phyloP scores from a whole-genome alignment of 2,329 filamentous ascomycete genomes.

The Colletotrichum truncatum region DNA sequence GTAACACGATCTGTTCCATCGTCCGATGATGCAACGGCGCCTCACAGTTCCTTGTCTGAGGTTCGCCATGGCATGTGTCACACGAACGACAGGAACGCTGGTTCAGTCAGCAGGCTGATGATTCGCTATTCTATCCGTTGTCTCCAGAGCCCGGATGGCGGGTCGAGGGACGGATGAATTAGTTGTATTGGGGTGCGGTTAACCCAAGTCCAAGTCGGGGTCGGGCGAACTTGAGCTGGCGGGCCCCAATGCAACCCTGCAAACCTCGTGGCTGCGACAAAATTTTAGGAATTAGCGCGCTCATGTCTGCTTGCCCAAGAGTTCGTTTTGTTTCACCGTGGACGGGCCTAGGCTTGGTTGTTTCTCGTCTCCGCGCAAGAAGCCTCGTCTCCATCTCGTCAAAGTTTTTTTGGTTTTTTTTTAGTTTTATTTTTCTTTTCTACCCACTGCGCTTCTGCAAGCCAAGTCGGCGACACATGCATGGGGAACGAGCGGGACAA shows the following conservation, averaged over 20 bases:
- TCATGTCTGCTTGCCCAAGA: constrained; percentile 6
- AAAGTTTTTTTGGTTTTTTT: background rate
- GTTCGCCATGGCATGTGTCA: constrained; percentile 29
- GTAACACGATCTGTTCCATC: constrained; percentile 32
- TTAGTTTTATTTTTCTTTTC: too few species aligned
- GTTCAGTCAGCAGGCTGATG: background rate
- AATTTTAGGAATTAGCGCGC: constrained; percentile 1
- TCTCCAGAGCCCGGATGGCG: background rate
- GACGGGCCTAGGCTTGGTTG: constrained; percentile 17
- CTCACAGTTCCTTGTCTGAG: constrained; percentile 29
- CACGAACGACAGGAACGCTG: constrained; percentile 23
- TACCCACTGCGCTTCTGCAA: background rate
- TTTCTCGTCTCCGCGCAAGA: constrained; percentile 7
- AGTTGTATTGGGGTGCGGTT: too few species aligned
- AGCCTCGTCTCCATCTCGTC: background rate
- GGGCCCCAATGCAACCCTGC: constrained; percentile 11
- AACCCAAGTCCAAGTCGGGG: constrained; percentile 23
- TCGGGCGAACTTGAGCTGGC: constrained; percentile 20
- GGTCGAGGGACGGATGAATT: constrained; percentile 14
- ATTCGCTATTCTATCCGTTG: background rate
- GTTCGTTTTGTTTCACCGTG: constrained; percentile 29
- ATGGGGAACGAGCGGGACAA: background rate
- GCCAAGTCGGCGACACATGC: background rate
- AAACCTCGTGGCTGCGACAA: constrained; percentile 14
- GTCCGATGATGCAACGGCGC: constrained; percentile 30